phyloP scores from a whole-genome alignment of 2,329 filamentous ascomycete genomes.

The Xylariaceae sp. region DNA sequence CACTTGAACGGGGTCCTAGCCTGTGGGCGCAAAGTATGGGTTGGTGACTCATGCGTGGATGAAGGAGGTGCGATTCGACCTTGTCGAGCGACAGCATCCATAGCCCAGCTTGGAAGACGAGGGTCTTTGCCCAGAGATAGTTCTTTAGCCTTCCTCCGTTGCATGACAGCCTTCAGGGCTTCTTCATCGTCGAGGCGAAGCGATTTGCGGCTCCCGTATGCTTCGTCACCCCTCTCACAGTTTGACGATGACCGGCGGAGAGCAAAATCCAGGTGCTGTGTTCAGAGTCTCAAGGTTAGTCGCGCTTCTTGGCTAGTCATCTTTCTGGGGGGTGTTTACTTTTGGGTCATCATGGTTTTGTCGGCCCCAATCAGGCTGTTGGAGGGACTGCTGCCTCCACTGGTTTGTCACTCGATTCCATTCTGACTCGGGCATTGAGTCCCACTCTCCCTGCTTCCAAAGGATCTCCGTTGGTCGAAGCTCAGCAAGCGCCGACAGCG shows the following conservation, averaged over 20 bases:
- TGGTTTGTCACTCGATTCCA: slow-evolving; percentile 12
- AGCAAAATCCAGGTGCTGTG: slow-evolving; percentile 17
- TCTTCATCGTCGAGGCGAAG: slow-evolving; percentile 22
- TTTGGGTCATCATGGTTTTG: slow-evolving; percentile 12
- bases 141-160: slow-evolving; percentile 16
- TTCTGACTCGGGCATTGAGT: slow-evolving; percentile 5
- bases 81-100: slow-evolving; percentile 16
- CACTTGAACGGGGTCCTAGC: slow-evolving; percentile 19
- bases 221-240: slow-evolving; percentile 4
- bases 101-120: slow-evolving; percentile 25
- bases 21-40: slow-evolving; percentile 6
- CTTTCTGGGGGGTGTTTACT: slow-evolving; percentile 15
- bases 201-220: slow-evolving; percentile 14
- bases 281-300: slow-evolving; percentile 11
- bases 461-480: slow-evolving; percentile 7
- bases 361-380: neutral
- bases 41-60: slow-evolving; percentile 2
- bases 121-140: slow-evolving; percentile 13
- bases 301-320: slow-evolving; percentile 1
- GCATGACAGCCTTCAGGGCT: slow-evolving; percentile 14
- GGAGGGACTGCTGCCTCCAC: neutral
- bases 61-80: slow-evolving; percentile 14
- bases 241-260: slow-evolving; percentile 11
- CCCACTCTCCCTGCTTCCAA: slow-evolving; percentile 4
- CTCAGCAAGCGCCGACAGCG: no score